Percentiles rank a stretch among this genome's conserved stretches.
Evolutionary conservation across 2,329 filamentous ascomycete species (phyloP).

Genomic region (Saccharata proteae): DNA sequence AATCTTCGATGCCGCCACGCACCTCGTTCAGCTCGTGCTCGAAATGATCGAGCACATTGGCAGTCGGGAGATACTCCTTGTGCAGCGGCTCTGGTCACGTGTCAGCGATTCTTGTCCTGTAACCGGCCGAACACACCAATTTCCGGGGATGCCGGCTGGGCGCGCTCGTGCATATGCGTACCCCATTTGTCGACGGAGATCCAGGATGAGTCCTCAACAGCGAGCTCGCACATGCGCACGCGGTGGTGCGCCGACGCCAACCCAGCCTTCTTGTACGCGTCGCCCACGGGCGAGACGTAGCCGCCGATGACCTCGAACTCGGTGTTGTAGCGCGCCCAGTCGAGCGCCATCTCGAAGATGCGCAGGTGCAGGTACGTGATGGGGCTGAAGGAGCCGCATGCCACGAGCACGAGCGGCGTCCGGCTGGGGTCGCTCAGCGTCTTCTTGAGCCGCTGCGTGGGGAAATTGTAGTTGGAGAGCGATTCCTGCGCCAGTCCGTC

Average conservation of each 20-base stretch:
- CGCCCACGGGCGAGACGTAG: constrained; percentile 68
- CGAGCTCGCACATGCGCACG: constrained; percentile 78
- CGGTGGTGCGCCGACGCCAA: constrained; percentile 60
- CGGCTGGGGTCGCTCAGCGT: constrained; percentile 39
- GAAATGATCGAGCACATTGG: constrained; percentile 82
- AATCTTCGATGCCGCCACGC: constrained; percentile 58
- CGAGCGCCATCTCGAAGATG: constrained; percentile 80
- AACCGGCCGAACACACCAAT: not conserved
- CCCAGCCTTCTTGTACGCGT: constrained; percentile 69
- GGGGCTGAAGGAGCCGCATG: constrained; percentile 61
- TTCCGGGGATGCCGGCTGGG: constrained; percentile 58
- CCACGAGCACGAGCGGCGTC: constrained; percentile 54
- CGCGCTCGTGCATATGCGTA: constrained; percentile 1
- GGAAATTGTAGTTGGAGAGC: constrained; percentile 47
- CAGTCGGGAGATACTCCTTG: constrained; percentile 76
- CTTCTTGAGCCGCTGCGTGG: constrained; percentile 45
- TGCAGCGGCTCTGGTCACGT: constrained; percentile 69
- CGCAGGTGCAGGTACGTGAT: constrained; percentile 66
- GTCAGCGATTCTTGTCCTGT: constrained; percentile 55
- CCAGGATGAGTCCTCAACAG: constrained; percentile 53
- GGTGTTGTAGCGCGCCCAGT: constrained; percentile 58
- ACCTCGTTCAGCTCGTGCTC: constrained; percentile 78
- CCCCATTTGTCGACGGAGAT: constrained; percentile 31
- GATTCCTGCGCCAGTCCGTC: too few relatives aligned
- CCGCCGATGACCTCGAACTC: constrained; percentile 78